Base-by-base conservation (phyloP, 345 rosid species). In the Citrus inodora region DNA sequence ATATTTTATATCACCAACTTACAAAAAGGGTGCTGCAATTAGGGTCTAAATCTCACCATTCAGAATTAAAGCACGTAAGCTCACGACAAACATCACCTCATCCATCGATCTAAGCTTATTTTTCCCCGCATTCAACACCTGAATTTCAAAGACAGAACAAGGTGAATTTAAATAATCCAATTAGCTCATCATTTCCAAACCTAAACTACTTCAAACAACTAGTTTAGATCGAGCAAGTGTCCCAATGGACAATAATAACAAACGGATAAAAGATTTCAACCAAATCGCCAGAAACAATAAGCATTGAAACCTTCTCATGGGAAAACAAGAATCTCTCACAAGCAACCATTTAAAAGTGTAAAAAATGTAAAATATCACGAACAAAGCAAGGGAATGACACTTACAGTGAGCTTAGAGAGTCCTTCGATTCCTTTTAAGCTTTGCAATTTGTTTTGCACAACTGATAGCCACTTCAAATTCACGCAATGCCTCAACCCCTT, bases 91-190 rank as follows among this genome's bases (percentile, higher is more conserved):
- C 70, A 70, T 74, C 21, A 92, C 87, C 83, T 91, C 99, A 76
- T 87, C 94, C 91, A 91, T 88, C 7, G 95, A 91, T 74, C 80
- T 89, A 68, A 95, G 96, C 83, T 90, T 89, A 83, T 95, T 95
- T 88, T 95, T 95, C 7, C 98, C 99, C 11, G 96, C 99, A 85
- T 93, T 93, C 5, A 95, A 78, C 79, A 95, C 98, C 98, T 95
- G 76, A 80, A 66, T 32, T 25, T 51, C 72, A 77, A 61, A 58
- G 28, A 74, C 13, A 55, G 8, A 25, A 61, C 9, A 76, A 51
- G 35, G 53, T 48, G 55, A 53, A 17, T 46, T 5, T 30, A 37
- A 9, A 9, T n/a, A 72, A 33, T 42, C 10, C 48, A 62, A 62
- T 10, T 25, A 53, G 55, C 16, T 22, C 9, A 60, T 27, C 7